Evolutionary conservation across 2,329 filamentous ascomycete species (phyloP).

Genomic region (Paecilomyces sp.): DNA sequence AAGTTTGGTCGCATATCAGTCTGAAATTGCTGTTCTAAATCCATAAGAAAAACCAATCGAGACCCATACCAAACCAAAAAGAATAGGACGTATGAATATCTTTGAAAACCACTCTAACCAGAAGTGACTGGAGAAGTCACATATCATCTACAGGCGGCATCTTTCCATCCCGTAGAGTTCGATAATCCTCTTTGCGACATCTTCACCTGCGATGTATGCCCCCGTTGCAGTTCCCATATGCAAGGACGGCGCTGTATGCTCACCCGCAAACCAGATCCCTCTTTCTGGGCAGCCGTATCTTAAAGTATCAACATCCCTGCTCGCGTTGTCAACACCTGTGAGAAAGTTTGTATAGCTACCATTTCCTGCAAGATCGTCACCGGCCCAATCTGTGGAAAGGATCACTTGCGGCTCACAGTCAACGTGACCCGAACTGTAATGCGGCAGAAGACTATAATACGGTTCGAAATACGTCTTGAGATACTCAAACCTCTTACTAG

Average conservation of each 20-base stretch:
- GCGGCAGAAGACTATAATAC: neutral
- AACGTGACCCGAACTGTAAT: neutral
- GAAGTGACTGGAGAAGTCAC: neutral
- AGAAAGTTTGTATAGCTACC: neutral
- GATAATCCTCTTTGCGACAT: neutral
- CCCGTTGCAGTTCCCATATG: neutral
- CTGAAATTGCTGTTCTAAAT: neutral
- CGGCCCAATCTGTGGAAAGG: neutral
- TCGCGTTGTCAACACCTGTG: neutral
- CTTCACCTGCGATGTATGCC: neutral
- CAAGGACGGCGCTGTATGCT: constrained; percentile 8
- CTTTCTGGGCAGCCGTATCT: neutral
- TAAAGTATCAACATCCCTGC: neutral
- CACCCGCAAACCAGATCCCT: constrained; percentile 36
- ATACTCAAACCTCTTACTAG: neutral
- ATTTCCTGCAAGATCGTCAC: neutral
- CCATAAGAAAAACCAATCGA: neutral
- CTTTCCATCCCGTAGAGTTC: neutral
- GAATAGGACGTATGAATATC: neutral
- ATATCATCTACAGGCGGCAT: neutral
- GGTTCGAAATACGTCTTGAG: neutral
- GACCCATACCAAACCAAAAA: neutral
- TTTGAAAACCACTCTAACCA: neutral
- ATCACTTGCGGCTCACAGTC: neutral
- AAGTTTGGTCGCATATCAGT: neutral